Evolutionary conservation across 208 protist species (phyloP).

Genomic region (Leishmania turanica): DNA sequence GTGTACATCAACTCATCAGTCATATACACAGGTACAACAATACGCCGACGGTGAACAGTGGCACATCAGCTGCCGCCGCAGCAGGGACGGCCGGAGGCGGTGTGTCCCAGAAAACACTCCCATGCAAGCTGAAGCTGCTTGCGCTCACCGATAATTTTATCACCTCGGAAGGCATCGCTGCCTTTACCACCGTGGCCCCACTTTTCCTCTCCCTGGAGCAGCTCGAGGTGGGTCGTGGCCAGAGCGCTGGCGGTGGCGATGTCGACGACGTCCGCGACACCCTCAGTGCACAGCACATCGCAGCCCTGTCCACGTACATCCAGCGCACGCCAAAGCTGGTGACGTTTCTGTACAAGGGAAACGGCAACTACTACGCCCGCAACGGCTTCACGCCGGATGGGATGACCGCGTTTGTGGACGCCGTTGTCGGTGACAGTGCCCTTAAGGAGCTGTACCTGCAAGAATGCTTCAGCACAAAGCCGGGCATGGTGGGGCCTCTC

Average conservation of each 20-base stretch:
- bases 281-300: conserved; percentile 24
- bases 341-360: conserved; percentile 55
- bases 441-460: conserved; percentile 49
- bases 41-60: not conserved
- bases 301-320: conserved; percentile 32
- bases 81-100: conserved; percentile 6
- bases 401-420: conserved; percentile 33
- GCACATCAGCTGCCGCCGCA: not conserved
- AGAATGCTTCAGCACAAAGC: conserved; percentile 57
- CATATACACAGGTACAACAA: conserved; percentile 8
- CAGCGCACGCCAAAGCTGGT: conserved; percentile 21
- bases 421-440: conserved; percentile 28
- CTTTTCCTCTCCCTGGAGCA: conserved; percentile 35
- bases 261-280: conserved; percentile 45
- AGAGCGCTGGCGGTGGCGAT: conserved; percentile 29
- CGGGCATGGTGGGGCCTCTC: conserved; percentile 7
- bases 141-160: conserved; percentile 58
- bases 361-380: conserved; percentile 45
- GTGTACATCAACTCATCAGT: conserved; percentile 31
- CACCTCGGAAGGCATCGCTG: conserved; percentile 39
- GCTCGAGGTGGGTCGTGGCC: conserved; percentile 47
- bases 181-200: conserved; percentile 17
- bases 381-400: conserved; percentile 44
- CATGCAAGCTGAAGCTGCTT: conserved; percentile 37
- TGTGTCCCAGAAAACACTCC: conserved; percentile 5